These are phyloP conservation scores for Schwanniomyces polymorphus DNA, from an alignment of 805 yeast species.

Conservation along the genomic window DNA sequence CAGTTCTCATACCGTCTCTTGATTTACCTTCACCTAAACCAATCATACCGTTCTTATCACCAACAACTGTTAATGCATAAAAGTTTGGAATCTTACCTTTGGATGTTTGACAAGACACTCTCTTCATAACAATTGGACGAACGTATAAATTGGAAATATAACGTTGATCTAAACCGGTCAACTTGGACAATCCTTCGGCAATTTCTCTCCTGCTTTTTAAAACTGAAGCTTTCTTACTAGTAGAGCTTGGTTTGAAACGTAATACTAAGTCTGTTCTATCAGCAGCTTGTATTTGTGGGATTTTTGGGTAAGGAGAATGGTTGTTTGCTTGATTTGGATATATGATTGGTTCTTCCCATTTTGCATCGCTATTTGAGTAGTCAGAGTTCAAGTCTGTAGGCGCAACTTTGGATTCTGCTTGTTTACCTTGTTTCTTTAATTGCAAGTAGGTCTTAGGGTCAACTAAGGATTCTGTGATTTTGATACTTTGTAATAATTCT, in stretches of 20 bases:
- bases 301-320: conserved; percentile 55
- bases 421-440: conserved; percentile 29
- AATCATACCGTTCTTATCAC: conserved; percentile 89
- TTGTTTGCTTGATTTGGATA: conserved; percentile 51
- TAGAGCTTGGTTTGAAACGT: conserved; percentile 27
- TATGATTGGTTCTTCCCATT: conserved; percentile 66
- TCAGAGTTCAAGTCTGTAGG: conserved; percentile 69
- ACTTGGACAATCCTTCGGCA: conserved; percentile 54
- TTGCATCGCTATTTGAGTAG: conserved; percentile 66
- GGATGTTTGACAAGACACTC: conserved; percentile 88
- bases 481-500: conserved; percentile 75
- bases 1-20: conserved; percentile 69
- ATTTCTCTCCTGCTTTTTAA: conserved; percentile 26
- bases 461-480: conserved; percentile 75
- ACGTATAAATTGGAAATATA: conserved; percentile 62
- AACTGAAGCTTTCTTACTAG: conserved; percentile 9
- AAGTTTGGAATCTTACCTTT: conserved; percentile 85
- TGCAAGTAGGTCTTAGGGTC: conserved; percentile 60
- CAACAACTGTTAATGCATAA: conserved; percentile 85
- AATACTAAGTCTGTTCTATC: conserved; percentile 45
- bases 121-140: conserved; percentile 69
- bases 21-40: conserved; percentile 96
- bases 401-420: conserved; percentile 51
- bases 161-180: conserved; percentile 65
- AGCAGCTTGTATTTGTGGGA: conserved; percentile 55